Evolutionary conservation across 2,329 filamentous ascomycete species (phyloP).

Genomic region (Cladosporium cucumerinum): DNA sequence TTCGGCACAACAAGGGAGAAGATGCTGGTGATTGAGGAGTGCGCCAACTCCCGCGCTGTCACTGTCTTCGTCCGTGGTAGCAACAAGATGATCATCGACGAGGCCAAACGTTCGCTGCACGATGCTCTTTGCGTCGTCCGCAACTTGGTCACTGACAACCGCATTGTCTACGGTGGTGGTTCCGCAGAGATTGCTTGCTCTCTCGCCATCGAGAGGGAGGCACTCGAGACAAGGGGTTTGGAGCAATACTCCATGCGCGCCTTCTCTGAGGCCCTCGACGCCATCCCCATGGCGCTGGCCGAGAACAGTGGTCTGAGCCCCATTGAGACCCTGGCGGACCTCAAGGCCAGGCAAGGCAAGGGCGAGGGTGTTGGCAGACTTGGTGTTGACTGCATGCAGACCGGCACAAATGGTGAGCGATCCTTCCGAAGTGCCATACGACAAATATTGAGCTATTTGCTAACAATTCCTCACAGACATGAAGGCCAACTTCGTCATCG

Average conservation of each 20-base stretch:
- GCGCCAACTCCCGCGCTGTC: constrained; percentile 93
- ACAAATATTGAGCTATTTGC: background rate
- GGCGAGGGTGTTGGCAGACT: constrained; percentile 68
- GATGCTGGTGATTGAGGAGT: constrained; percentile 99
- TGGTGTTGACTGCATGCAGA: constrained; percentile 97
- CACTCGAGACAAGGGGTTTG: constrained; percentile 84
- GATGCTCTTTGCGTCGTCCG: constrained; percentile 97
- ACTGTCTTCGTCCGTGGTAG: constrained; percentile 94
- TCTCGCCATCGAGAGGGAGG: constrained; percentile 90
- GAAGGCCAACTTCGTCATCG: constrained; percentile 97
- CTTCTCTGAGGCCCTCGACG: constrained; percentile 90
- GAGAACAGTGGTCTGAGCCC: constrained; percentile 96
- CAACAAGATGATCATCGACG: constrained; percentile 99
- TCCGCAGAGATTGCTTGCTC: constrained; percentile 97
- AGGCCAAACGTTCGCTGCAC: constrained; percentile 95
- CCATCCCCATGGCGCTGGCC: constrained; percentile 89
- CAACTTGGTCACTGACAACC: constrained; percentile 92
- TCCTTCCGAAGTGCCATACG: background rate
- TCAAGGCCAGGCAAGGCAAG: constrained; percentile 97
- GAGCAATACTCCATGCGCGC: constrained; percentile 99
- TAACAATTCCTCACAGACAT: constrained; percentile 62
- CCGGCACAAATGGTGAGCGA: constrained; percentile 74
- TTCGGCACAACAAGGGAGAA: constrained; percentile 98
- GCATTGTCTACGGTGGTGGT: constrained; percentile 95
- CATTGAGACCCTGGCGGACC: constrained; percentile 87